A percentile compares a stretch with the other conserved stretches of the same genome.
These are phyloP conservation scores for Alnus glutinosa DNA, from an alignment of 306 rosid genomes.

Conservation along the genomic window DNA sequence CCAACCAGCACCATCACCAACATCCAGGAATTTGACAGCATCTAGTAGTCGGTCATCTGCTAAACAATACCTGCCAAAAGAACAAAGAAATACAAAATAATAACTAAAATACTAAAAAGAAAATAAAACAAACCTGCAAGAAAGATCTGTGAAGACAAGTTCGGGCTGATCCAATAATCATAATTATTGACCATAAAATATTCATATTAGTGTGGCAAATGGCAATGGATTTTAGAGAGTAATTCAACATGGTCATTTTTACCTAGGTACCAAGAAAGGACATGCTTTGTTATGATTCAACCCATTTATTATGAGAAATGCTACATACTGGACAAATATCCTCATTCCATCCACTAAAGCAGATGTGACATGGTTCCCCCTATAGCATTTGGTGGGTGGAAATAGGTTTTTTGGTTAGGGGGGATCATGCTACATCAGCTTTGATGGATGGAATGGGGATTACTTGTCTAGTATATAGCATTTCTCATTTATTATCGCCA, in stretches of 20 bases:
- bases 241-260: neutral
- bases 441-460: too few relatives aligned
- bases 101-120: neutral
- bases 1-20: slow-evolving; percentile 91
- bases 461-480: too few relatives aligned
- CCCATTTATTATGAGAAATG: neutral
- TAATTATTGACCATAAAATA: neutral
- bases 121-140: neutral
- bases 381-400: too few relatives aligned
- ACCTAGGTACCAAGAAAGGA: neutral
- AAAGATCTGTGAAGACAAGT: neutral
- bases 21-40: slow-evolving; percentile 77
- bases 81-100: slow-evolving; percentile 5
- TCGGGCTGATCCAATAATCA: neutral
- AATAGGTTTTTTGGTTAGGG: too few relatives aligned
- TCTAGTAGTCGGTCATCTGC: slow-evolving; percentile 70
- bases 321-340: too few relatives aligned
- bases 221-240: neutral
- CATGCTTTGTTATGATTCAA: neutral
- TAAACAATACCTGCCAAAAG: slow-evolving; percentile 64
- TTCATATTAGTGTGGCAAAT: neutral
- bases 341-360: too few relatives aligned
- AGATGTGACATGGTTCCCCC: too few relatives aligned
- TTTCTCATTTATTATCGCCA: neutral
- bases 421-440: too few relatives aligned